Evolutionary conservation across 208 protist species (phyloP).

Genomic region (Strigomonas culicis): DNA sequence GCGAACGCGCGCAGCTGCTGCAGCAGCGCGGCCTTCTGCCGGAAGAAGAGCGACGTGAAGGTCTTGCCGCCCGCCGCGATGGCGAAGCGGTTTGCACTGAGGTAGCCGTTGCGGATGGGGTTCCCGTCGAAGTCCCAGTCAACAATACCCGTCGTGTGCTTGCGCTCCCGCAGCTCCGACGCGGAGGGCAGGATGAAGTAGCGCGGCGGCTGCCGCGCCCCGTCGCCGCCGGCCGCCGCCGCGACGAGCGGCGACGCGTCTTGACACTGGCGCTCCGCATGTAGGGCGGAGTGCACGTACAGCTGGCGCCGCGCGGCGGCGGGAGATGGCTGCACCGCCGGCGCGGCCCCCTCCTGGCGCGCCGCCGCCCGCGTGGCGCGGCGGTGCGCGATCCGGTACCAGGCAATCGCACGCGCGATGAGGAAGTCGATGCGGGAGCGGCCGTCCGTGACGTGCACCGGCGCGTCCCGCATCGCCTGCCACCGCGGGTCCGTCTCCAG

Average conservation of each 20-base stretch:
- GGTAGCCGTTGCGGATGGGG: background rate
- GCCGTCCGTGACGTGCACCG: background rate
- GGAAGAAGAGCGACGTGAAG: slow-evolving; percentile 84
- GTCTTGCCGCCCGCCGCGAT: slow-evolving; percentile 32
- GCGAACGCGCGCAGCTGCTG: slow-evolving; percentile 62
- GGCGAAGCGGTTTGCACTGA: slow-evolving; percentile 1
- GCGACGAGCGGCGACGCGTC: background rate
- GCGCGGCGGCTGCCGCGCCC: background rate
- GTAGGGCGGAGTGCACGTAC: background rate
- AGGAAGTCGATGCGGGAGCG: slow-evolving; percentile 10
- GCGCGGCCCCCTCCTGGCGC: background rate
- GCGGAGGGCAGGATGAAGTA: slow-evolving; percentile 15
- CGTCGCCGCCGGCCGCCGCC: background rate
- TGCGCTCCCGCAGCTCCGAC: slow-evolving; percentile 10
- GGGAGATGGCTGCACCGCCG: background rate
- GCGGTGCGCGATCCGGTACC: slow-evolving; percentile 5
- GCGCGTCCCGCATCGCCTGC: too few species aligned
- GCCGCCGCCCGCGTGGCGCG: background rate
- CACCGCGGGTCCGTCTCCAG: slow-evolving; percentile 1
- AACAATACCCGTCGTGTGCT: too few species aligned
- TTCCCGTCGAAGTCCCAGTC: slow-evolving; percentile 8
- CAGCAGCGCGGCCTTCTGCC: slow-evolving; percentile 61
- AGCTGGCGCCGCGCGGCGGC: background rate
- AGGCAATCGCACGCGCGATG: slow-evolving; percentile 3
- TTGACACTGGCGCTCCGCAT: background rate